Conservation (phyloP, 2,329 filamentous ascomycete genomes). For the Monosporascus sp. region DNA sequence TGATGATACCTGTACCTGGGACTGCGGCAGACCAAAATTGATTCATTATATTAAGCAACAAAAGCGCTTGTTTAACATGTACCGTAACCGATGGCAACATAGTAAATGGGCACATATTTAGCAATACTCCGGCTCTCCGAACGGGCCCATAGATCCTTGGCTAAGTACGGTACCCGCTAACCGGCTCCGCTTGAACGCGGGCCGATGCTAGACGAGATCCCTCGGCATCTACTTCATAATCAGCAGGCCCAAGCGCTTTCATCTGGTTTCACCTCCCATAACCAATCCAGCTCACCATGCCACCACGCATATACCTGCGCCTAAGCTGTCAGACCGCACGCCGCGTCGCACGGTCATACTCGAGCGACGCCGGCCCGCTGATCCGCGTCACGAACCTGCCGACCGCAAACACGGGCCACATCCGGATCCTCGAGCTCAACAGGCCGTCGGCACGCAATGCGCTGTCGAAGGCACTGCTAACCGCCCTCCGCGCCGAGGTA, state of each 20-base stretch:
- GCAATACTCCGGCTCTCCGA: too few species aligned
- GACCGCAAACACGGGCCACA: constrained; percentile 74
- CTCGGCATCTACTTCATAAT: background rate
- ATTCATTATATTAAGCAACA: too few species aligned
- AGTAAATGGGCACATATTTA: too few species aligned
- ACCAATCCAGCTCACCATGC: constrained; percentile 12
- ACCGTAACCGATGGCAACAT: too few species aligned
- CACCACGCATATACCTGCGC: constrained; percentile 19
- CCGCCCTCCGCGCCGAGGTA: constrained; percentile 66
- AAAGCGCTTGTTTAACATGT: too few species aligned
- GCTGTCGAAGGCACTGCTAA: constrained; percentile 73
- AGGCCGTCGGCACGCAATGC: constrained; percentile 83
- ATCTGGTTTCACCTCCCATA: too few species aligned
- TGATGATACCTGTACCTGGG: too few species aligned
- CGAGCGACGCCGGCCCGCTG: constrained; percentile 42
- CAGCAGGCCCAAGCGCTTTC: too few species aligned
- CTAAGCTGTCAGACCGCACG: constrained; percentile 11
- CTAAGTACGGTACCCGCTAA: too few species aligned
- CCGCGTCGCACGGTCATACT: constrained; percentile 29
- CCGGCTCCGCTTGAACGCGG: too few species aligned
- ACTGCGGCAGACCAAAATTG: too few species aligned
- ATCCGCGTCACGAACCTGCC: constrained; percentile 71
- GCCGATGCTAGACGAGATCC: background rate
- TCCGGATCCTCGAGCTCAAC: constrained; percentile 84
- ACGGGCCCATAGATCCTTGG: too few species aligned